phyloP scores from a whole-genome alignment of 202 grass and related monocot species.

The Eragrostis tef region DNA sequence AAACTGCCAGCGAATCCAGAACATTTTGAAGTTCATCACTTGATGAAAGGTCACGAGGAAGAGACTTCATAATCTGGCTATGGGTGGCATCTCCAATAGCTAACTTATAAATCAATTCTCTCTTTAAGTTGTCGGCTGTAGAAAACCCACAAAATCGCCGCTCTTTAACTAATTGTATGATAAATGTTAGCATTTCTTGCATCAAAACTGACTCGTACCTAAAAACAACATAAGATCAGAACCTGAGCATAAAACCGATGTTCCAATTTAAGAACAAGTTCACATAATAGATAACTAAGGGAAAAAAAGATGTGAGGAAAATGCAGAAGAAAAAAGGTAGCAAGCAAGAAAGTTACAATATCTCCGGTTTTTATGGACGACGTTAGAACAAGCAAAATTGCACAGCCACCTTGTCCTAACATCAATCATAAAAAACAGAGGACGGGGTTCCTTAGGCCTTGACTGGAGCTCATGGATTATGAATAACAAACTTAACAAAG shows the following conservation, averaged over 20 bases:
- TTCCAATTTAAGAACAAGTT: constrained; percentile 13
- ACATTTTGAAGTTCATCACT: constrained; percentile 81
- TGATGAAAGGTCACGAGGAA: constrained; percentile 80
- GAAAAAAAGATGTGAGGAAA: constrained; percentile 26
- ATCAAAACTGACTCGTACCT: constrained; percentile 89
- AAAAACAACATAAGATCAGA: constrained; percentile 48
- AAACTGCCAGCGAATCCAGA: constrained; percentile 80
- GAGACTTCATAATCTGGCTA: constrained; percentile 87
- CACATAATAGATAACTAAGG: not conserved
- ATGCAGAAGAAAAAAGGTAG: not conserved
- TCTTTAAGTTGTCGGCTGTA: constrained; percentile 81
- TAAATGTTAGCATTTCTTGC: constrained; percentile 89
- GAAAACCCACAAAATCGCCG: constrained; percentile 88
- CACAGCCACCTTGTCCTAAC: not conserved
- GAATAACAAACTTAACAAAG: not conserved
- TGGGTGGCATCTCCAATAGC: constrained; percentile 81
- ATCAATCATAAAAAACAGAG: not conserved
- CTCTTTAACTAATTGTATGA: constrained; percentile 96
- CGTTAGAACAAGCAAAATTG: not conserved
- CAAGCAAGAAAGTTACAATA: not conserved
- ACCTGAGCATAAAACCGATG: not conserved
- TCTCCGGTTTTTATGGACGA: not conserved
- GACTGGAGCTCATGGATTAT: not conserved
- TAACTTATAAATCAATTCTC: constrained; percentile 86
- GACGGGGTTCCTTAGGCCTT: not conserved